phyloP scores from a whole-genome alignment of 208 protist species.

The Trypanosoma melophagium region DNA sequence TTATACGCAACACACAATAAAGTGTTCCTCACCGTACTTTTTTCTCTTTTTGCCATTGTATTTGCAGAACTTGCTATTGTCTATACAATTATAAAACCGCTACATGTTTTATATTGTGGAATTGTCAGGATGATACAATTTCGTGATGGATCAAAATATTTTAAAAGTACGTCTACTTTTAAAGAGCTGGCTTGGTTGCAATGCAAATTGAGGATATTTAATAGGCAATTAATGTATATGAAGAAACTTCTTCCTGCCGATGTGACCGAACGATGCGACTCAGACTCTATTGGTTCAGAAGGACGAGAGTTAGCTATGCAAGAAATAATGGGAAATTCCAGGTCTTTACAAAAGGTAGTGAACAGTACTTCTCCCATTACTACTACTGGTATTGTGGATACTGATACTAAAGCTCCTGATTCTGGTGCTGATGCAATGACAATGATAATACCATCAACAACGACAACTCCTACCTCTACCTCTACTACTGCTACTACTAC shows the following conservation, averaged over 20 bases:
- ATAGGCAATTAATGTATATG: conserved; percentile 54
- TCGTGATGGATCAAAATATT: conserved; percentile 37
- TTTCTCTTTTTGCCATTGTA: conserved; percentile 10
- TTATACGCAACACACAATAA: background rate
- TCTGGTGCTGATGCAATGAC: too few relatives aligned
- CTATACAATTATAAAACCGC: conserved; percentile 44
- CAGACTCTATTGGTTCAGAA: too few relatives aligned
- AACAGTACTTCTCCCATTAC: too few relatives aligned
- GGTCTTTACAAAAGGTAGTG: too few relatives aligned
- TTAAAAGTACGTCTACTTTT: conserved; percentile 21
- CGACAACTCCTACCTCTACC: too few relatives aligned
- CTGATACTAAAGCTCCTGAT: too few relatives aligned
- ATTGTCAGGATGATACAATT: conserved; percentile 40
- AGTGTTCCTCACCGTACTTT: conserved; percentile 6
- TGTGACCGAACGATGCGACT: conserved; percentile 33
- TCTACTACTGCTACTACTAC: too few relatives aligned
- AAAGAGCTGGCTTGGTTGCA: conserved; percentile 58
- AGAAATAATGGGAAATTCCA: too few relatives aligned
- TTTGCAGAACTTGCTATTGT: conserved; percentile 31
- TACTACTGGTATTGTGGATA: too few relatives aligned
- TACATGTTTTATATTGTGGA: conserved; percentile 34
- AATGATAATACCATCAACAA: too few relatives aligned
- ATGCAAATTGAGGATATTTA: conserved; percentile 46
- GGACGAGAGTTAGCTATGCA: too few relatives aligned
- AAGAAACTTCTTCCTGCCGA: conserved; percentile 52